These are phyloP conservation scores for Pseudopyrenochaeta lycopersici DNA, from an alignment of 2,329 filamentous ascomycete genomes.

Conservation along the genomic window DNA sequence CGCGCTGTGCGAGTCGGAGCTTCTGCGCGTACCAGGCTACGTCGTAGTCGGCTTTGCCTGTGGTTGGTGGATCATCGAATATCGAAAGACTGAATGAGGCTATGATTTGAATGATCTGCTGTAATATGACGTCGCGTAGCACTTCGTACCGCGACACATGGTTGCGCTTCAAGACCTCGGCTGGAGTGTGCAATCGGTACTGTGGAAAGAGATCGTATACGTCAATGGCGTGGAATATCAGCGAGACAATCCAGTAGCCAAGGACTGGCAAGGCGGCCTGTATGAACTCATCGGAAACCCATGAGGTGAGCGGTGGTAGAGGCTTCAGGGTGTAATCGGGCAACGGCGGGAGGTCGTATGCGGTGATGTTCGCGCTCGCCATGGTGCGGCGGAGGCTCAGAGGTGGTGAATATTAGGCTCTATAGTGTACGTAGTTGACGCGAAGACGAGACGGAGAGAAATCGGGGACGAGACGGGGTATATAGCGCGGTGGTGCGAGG, in stretches of 20 bases:
- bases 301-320: slow-evolving; percentile 75
- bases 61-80: slow-evolving; percentile 76
- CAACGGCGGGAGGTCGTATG: slow-evolving; percentile 79
- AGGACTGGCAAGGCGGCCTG: slow-evolving; percentile 78
- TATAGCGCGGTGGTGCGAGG: slow-evolving; percentile 10
- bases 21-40: slow-evolving; percentile 89
- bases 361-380: slow-evolving; percentile 56
- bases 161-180: slow-evolving; percentile 87
- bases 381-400: slow-evolving; percentile 34
- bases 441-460: slow-evolving; percentile 1
- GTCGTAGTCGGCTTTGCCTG: slow-evolving; percentile 84
- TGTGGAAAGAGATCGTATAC: slow-evolving; percentile 84
- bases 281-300: slow-evolving; percentile 82
- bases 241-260: slow-evolving; percentile 87
- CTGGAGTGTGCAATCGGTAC: slow-evolving; percentile 94
- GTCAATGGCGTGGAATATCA: slow-evolving; percentile 89
- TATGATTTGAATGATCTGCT: slow-evolving; percentile 87
- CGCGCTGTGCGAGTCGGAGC: slow-evolving; percentile 79
- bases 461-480: slow-evolving; percentile 2
- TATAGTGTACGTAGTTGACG: neutral
- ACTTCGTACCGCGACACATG: slow-evolving; percentile 86
- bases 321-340: slow-evolving; percentile 80
- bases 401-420: slow-evolving; percentile 11
- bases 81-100: slow-evolving; percentile 73
- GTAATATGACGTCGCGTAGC: slow-evolving; percentile 86